Percentiles rank a stretch among this genome's conserved stretches.
Evolutionary conservation across 192 early-diverging fungal genomes (phyloP).

Genomic region (Coemansia umbellata): DNA sequence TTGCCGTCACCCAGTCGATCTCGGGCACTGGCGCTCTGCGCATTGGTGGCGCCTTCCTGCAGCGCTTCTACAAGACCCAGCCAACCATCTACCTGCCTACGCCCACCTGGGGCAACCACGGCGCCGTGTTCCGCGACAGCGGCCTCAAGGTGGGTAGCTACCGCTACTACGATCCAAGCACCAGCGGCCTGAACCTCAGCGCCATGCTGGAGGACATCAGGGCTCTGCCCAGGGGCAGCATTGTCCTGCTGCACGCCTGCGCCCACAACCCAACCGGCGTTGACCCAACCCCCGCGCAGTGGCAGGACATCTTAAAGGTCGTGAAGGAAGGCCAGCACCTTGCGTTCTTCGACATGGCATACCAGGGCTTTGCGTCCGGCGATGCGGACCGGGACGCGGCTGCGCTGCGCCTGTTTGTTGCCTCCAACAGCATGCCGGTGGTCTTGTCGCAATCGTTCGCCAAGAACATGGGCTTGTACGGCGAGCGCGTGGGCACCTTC

Average conservation of each 20-base stretch:
- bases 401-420: slow-evolving; percentile 92
- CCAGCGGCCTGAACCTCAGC: slow-evolving; percentile 88
- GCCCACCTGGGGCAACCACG: slow-evolving; percentile 98
- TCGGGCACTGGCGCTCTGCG: slow-evolving; percentile 97
- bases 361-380: slow-evolving; percentile 99
- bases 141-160: slow-evolving; percentile 85
- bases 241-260: slow-evolving; percentile 95
- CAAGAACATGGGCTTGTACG: slow-evolving; percentile 99
- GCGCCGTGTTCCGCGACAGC: slow-evolving; percentile 84
- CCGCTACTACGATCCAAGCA: slow-evolving; percentile 91
- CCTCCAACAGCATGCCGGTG: slow-evolving; percentile 63
- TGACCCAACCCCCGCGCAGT: slow-evolving; percentile 90
- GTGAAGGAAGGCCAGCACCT: slow-evolving; percentile 79
- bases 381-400: slow-evolving; percentile 83
- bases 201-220: slow-evolving; percentile 90
- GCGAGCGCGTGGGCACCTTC: slow-evolving; percentile 93
- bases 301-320: slow-evolving; percentile 79
- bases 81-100: slow-evolving; percentile 90
- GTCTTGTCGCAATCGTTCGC: slow-evolving; percentile 94
- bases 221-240: slow-evolving; percentile 79
- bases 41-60: slow-evolving; percentile 86
- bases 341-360: slow-evolving; percentile 99
- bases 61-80: slow-evolving; percentile 69
- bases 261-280: slow-evolving; percentile 99
- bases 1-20: slow-evolving; percentile 90